Percentiles rank a stretch among this genome's conserved stretches.
These are phyloP conservation scores for Blumeriella jaapii DNA, from an alignment of 2,329 filamentous ascomycete species.

Conservation along the genomic window DNA sequence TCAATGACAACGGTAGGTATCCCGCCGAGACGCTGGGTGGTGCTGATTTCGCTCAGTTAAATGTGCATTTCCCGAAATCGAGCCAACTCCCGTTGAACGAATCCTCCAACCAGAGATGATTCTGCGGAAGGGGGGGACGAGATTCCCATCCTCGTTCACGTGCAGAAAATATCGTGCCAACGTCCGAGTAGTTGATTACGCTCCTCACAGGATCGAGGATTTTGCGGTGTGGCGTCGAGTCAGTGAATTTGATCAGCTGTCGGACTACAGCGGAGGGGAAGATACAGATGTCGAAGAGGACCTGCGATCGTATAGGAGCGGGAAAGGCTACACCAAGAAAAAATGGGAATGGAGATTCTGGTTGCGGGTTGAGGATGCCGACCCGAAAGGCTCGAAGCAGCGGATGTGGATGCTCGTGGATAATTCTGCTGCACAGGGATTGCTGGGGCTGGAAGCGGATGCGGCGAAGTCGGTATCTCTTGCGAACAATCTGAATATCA, in stretches of 20 bases:
- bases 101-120: slow-evolving; percentile 32
- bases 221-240: slow-evolving; percentile 46
- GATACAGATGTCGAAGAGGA: slow-evolving; percentile 22
- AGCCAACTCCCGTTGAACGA: slow-evolving; percentile 12
- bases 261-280: slow-evolving; percentile 29
- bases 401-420: slow-evolving; percentile 59
- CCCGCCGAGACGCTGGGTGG: background rate
- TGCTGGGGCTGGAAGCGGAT: slow-evolving; percentile 38
- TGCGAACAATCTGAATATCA: background rate
- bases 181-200: slow-evolving; percentile 75
- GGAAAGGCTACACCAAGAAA: slow-evolving; percentile 16
- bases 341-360: slow-evolving; percentile 78
- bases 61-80: slow-evolving; percentile 33
- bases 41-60: slow-evolving; percentile 30
- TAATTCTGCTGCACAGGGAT: slow-evolving; percentile 41
- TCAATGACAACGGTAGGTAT: slow-evolving; percentile 29
- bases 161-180: slow-evolving; percentile 59
- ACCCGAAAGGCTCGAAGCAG: slow-evolving; percentile 29
- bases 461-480: slow-evolving; percentile 38
- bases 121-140: slow-evolving; percentile 28
- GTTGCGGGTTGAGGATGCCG: slow-evolving; percentile 63
- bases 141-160: slow-evolving; percentile 51
- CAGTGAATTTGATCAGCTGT: slow-evolving; percentile 39
- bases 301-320: slow-evolving; percentile 11
- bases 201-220: slow-evolving; percentile 55